A percentile compares a stretch with the other conserved stretches of the same genome.
These are phyloP conservation scores for Saccharomycopsis schoenii DNA, from an alignment of 805 yeast genomes.

Conservation along the genomic window DNA sequence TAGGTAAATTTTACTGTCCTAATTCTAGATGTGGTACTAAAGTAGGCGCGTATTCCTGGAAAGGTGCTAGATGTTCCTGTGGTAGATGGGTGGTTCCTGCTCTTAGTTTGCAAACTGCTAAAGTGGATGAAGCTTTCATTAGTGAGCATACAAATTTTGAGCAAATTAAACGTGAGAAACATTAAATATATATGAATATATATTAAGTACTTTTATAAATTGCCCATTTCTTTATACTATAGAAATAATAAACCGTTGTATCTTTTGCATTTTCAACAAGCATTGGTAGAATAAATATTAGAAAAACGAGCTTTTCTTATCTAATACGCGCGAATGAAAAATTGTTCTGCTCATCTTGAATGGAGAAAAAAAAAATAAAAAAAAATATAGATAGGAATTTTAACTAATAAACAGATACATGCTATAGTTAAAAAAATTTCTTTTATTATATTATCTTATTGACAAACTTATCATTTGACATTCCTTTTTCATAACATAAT, in stretches of 20 bases:
- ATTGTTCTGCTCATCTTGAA: not conserved
- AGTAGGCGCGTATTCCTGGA: slow-evolving; percentile 91
- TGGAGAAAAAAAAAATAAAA: not conserved
- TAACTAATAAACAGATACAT: no score
- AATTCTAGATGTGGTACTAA: slow-evolving; percentile 57
- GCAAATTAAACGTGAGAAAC: slow-evolving; percentile 4
- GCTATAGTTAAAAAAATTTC: no score
- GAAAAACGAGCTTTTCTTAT: no score
- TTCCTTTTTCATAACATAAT: not conserved
- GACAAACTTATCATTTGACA: not conserved
- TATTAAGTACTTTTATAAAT: no score
- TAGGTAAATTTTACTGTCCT: slow-evolving; percentile 82
- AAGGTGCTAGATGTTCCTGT: slow-evolving; percentile 88
- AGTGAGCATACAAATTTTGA: slow-evolving; percentile 11
- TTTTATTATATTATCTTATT: not conserved
- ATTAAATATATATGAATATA: no score
- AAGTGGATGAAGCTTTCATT: slow-evolving; percentile 52
- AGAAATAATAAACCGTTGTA: no score
- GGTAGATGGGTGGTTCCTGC: slow-evolving; percentile 96
- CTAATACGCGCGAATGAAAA: not conserved
- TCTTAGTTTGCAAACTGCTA: slow-evolving; percentile 66
- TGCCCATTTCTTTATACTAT: no score
- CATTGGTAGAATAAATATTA: no score
- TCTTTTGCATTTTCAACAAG: no score
- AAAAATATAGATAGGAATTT: not conserved